Evolutionary conservation across 1,284 basidiomycete genomes (phyloP).

Genomic region (Puccinia polysora): DNA sequence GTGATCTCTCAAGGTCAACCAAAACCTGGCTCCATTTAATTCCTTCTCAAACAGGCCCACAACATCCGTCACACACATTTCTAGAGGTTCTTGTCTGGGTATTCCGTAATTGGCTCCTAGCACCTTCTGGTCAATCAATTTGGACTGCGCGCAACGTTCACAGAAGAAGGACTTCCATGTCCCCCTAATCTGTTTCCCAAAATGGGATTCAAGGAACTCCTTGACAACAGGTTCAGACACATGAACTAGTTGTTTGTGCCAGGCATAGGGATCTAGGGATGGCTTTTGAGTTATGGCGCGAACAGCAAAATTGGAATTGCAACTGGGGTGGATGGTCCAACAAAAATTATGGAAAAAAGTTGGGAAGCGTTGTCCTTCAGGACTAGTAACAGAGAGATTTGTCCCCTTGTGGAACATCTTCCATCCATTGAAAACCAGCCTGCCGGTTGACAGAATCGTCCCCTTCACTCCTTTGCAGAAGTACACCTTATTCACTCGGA

Average conservation of each 20-base stretch:
- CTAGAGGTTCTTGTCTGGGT: not conserved
- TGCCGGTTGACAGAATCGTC: too few relatives aligned
- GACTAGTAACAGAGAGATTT: too few relatives aligned
- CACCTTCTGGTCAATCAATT: not conserved
- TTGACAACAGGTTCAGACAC: not conserved
- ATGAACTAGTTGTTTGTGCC: slow-evolving; percentile 5
- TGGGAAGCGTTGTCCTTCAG: too few relatives aligned
- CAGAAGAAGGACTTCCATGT: slow-evolving; percentile 3
- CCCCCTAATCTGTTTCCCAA: not conserved
- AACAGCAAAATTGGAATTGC: too few relatives aligned
- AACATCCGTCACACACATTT: slow-evolving; percentile 1
- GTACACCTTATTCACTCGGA: too few relatives aligned
- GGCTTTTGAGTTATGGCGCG: too few relatives aligned
- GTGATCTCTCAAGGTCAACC: not conserved
- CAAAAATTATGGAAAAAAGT: too few relatives aligned
- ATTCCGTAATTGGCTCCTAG: not conserved
- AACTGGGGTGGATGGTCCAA: too few relatives aligned
- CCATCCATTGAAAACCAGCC: too few relatives aligned
- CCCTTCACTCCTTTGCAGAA: too few relatives aligned
- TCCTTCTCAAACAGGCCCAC: slow-evolving; percentile 17
- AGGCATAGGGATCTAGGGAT: too few relatives aligned
- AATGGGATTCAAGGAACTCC: not conserved
- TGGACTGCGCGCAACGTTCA: not conserved
- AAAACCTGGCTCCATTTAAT: not conserved
- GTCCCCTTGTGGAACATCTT: too few relatives aligned